These are phyloP conservation scores for Fusarium globosum DNA, from an alignment of 2,329 filamentous ascomycete genomes.

Conservation along the genomic window DNA sequence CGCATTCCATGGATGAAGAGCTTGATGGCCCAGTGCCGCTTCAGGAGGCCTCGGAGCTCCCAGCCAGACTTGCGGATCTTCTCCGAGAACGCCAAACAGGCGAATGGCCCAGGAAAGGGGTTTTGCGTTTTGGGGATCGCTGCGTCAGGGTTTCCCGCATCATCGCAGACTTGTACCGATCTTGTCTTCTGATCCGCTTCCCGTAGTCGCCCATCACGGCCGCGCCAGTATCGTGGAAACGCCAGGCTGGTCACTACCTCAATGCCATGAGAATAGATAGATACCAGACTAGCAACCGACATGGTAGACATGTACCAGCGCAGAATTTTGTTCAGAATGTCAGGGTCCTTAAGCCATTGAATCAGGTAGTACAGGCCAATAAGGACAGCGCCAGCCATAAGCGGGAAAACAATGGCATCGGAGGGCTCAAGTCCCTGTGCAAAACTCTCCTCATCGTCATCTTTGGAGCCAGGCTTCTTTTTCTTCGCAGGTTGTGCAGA, in stretches of 20 bases:
- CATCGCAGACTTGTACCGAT: slow-evolving; percentile 53
- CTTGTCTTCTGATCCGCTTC: slow-evolving; percentile 56
- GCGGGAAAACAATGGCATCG: slow-evolving; percentile 86
- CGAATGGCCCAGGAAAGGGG: slow-evolving; percentile 49
- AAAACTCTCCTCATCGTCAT: slow-evolving; percentile 62
- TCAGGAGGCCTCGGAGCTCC: slow-evolving; percentile 62
- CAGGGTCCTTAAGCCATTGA: slow-evolving; percentile 85
- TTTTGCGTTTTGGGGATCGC: slow-evolving; percentile 39
- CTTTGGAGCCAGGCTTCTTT: slow-evolving; percentile 55
- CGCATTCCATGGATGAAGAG: slow-evolving; percentile 63
- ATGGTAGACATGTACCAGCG: slow-evolving; percentile 85
- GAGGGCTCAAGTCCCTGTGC: slow-evolving; percentile 67
- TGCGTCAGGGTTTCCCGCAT: slow-evolving; percentile 46
- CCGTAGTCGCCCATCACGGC: slow-evolving; percentile 56
- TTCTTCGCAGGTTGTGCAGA: slow-evolving; percentile 75
- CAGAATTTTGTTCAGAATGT: slow-evolving; percentile 83
- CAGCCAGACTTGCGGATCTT: slow-evolving; percentile 51
- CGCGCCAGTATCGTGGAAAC: slow-evolving; percentile 78
- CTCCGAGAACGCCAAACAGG: slow-evolving; percentile 49
- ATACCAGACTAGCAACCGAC: slow-evolving; percentile 80
- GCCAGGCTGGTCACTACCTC: slow-evolving; percentile 72
- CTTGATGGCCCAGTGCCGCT: slow-evolving; percentile 63
- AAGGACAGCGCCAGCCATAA: slow-evolving; percentile 79
- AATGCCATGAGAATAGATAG: slow-evolving; percentile 78
- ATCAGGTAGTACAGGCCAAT: slow-evolving; percentile 87